These are phyloP conservation scores for Scortechinia acanthostroma DNA, from an alignment of 2,329 filamentous ascomycete genomes.

Conservation along the genomic window DNA sequence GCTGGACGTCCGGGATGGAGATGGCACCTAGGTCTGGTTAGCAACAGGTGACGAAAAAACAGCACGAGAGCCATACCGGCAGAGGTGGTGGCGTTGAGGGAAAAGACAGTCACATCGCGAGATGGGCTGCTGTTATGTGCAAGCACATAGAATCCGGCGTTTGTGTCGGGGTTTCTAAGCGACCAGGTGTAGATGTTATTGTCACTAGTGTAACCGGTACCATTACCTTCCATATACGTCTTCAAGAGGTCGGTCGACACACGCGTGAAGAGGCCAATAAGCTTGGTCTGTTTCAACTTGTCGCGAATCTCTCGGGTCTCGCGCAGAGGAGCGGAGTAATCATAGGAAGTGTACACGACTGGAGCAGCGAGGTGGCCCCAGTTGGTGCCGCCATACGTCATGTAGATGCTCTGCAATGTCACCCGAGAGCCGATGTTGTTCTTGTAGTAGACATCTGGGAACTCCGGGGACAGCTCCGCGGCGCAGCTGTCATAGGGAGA, in stretches of 20 bases:
- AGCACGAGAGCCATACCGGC: no score
- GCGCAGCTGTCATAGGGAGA: conserved; percentile 16
- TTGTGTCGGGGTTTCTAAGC: conserved; percentile 37
- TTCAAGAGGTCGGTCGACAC: conserved; percentile 39
- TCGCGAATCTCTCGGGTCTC: conserved; percentile 43
- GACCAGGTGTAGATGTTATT: conserved; percentile 38
- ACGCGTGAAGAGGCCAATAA: conserved; percentile 42
- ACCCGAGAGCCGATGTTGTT: conserved; percentile 41
- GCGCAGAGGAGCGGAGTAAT: conserved; percentile 36
- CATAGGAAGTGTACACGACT: conserved; percentile 36
- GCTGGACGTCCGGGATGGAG: no score
- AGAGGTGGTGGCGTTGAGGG: no score
- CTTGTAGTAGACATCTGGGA: conserved; percentile 47
- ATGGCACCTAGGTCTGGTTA: no score
- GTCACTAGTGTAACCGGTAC: conserved; percentile 33
- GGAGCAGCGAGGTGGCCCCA: conserved; percentile 42
- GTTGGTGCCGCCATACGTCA: conserved; percentile 45
- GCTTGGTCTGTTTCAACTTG: conserved; percentile 44
- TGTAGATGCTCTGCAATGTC: conserved; percentile 39
- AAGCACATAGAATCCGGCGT: conserved; percentile 39
- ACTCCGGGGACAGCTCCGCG: conserved; percentile 33
- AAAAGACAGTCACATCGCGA: no score
- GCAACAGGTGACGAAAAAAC: no score
- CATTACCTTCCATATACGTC: conserved; percentile 44
- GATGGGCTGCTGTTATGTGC: conserved; percentile 36